Conservation (phyloP, 371 early-diverging fungal species). For the Apophysomyces elegans region DNA sequence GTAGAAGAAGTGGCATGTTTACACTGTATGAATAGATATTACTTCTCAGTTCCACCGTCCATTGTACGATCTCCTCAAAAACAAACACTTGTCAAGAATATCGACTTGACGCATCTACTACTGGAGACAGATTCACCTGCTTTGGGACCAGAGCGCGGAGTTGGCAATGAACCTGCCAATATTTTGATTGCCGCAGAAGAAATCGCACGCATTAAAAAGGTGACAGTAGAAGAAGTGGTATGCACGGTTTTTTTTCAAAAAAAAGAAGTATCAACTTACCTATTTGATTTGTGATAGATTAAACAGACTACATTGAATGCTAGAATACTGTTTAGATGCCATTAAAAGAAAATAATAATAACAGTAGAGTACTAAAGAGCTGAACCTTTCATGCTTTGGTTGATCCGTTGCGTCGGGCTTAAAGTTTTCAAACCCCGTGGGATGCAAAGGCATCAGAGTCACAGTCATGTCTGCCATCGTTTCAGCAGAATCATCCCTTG, state of each 20-base stretch:
- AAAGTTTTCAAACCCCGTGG: too few relatives aligned
- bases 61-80: constrained; percentile 54
- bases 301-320: constrained; percentile 54
- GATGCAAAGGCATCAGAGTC: not conserved
- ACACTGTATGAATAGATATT: constrained; percentile 23
- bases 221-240: constrained; percentile 60
- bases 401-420: too few relatives aligned
- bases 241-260: not conserved
- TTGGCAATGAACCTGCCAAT: constrained; percentile 58
- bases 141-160: constrained; percentile 63
- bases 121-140: constrained; percentile 79
- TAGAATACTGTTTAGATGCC: constrained; percentile 33
- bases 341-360: too few relatives aligned
- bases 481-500: not conserved
- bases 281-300: constrained; percentile 23
- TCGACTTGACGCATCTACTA: constrained; percentile 60
- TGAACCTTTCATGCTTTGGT: too few relatives aligned
- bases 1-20: not conserved
- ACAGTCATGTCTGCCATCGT: not conserved
- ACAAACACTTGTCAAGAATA: constrained; percentile 49
- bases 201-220: constrained; percentile 61
- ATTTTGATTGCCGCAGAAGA: constrained; percentile 51
- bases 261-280: not conserved
- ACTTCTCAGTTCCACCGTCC: constrained; percentile 66
- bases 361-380: too few relatives aligned